phyloP scores from a whole-genome alignment of 2,329 filamentous ascomycete species.

The Blastomyces gilchristii region DNA sequence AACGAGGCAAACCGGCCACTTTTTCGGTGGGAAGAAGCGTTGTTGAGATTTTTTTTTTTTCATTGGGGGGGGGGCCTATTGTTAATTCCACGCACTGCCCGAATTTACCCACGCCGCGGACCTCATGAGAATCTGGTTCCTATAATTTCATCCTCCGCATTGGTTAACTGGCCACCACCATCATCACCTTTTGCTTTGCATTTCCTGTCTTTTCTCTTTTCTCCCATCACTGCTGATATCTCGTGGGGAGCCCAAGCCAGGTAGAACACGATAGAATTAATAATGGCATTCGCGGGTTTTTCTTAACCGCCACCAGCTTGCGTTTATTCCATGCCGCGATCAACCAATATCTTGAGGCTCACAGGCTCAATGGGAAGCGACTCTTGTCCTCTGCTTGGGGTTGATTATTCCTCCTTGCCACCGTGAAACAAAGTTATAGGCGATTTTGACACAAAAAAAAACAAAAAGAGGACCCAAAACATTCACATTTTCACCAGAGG shows the following conservation, averaged over 20 bases:
- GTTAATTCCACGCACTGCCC: neutral
- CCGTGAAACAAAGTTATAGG: neutral
- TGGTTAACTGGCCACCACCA: neutral
- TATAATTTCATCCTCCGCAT: conserved; percentile 1
- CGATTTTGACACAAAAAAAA: neutral
- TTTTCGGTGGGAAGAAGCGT: conserved; percentile 1
- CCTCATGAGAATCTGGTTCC: neutral
- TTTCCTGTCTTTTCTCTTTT: neutral
- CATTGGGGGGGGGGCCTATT: neutral
- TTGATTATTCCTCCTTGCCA: neutral
- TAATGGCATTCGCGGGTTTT: conserved; percentile 2
- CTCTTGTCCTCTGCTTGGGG: neutral
- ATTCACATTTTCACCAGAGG: neutral
- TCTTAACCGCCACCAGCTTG: neutral
- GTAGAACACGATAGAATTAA: conserved; percentile 5
- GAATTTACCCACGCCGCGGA: neutral
- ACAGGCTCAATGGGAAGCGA: neutral
- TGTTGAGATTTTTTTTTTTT: conserved; percentile 4
- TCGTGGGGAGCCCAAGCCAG: conserved; percentile 1
- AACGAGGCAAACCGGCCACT: conserved; percentile 6
- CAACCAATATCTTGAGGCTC: neutral
- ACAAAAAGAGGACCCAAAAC: neutral
- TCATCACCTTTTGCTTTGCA: neutral
- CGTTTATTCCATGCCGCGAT: neutral
- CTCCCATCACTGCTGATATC: neutral